Conservation (phyloP, 148 eudicot species). For the Rheum nobile region DNA sequence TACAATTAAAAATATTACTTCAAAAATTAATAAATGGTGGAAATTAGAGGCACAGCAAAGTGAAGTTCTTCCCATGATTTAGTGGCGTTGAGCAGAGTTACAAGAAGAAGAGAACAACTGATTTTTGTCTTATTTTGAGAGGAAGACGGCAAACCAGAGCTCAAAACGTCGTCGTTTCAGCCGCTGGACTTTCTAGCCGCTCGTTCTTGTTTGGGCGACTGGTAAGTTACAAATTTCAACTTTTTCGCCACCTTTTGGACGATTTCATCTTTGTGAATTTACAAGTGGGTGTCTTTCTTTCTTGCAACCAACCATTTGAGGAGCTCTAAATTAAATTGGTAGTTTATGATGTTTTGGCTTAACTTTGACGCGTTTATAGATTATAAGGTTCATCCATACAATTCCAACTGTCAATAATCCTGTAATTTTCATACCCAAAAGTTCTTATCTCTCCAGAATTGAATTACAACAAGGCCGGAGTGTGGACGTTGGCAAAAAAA, state of each 20-base stretch:
- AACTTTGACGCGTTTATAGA: background rate
- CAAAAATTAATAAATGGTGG: background rate
- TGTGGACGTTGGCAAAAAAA: background rate
- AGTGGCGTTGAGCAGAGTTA: background rate
- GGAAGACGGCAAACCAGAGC: background rate
- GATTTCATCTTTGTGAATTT: no score
- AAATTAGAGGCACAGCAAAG: background rate
- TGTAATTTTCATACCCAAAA: background rate
- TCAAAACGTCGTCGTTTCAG: background rate
- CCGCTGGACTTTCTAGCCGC: background rate
- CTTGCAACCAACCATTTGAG: background rate
- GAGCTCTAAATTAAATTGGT: background rate
- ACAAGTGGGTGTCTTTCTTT: no score
- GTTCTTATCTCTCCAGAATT: background rate
- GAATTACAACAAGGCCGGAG: background rate
- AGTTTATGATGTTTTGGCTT: no score
- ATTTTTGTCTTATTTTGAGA: background rate
- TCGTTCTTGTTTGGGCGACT: background rate
- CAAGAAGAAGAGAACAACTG: background rate
- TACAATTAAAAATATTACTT: background rate
- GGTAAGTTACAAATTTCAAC: background rate
- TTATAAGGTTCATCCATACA: background rate
- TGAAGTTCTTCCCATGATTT: background rate
- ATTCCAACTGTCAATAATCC: no score
- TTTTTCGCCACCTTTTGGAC: background rate